Percentiles rank a stretch among this genome's conserved stretches.
Evolutionary conservation across 2,329 filamentous ascomycete species (phyloP).

Genomic region (Penicillium palitans): DNA sequence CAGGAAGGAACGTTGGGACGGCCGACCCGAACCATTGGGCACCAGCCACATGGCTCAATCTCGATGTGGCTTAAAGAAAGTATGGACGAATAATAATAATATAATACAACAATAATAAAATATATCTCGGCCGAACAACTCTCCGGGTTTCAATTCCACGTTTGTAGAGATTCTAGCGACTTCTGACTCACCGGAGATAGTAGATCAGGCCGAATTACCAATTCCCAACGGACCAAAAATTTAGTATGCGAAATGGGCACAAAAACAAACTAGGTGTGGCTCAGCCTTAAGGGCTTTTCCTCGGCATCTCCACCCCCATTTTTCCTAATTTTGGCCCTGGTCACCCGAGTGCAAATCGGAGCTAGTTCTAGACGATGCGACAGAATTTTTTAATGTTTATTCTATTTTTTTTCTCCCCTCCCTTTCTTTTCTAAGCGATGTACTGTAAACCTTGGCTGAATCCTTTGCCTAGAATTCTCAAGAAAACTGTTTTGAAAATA

Average conservation of each 20-base stretch:
- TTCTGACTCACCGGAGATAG: constrained; percentile 9
- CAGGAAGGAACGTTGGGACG: constrained; percentile 7
- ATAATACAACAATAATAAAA: background rate
- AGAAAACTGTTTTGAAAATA: background rate
- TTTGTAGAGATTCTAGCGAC: background rate
- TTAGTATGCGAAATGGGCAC: background rate
- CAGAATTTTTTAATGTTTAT: background rate
- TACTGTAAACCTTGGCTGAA: constrained; percentile 2
- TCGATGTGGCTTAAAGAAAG: constrained; percentile 7
- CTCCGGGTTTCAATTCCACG: background rate
- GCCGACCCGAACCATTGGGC: constrained; percentile 2
- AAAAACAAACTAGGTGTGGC: constrained; percentile 20
- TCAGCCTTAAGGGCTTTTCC: constrained; percentile 21
- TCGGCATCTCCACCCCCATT: constrained; percentile 15
- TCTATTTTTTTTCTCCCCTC: background rate
- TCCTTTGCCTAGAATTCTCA: background rate
- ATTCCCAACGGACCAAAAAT: background rate
- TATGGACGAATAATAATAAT: background rate
- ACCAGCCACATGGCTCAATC: constrained; percentile 10
- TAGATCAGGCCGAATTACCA: constrained; percentile 11
- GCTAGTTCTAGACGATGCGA: constrained; percentile 9
- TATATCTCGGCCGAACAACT: background rate
- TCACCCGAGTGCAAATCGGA: constrained; percentile 15
- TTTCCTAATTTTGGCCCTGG: constrained; percentile 14
- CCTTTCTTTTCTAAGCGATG: background rate